Base-by-base conservation (phyloP, 2,329 filamentous ascomycete genomes). In the Phoma herbarum region DNA sequence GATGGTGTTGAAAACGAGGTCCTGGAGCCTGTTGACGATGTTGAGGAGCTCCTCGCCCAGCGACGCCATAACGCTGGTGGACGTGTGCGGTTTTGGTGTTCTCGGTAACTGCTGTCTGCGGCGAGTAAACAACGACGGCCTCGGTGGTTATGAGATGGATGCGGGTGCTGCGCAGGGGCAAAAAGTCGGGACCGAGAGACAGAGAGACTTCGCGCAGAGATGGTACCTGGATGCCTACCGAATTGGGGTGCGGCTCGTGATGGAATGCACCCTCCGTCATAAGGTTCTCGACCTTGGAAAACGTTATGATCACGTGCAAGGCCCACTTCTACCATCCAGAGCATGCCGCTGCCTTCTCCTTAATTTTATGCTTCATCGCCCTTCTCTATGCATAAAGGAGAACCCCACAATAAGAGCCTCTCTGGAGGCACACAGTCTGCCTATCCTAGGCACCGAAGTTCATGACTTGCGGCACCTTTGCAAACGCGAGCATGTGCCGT, bases 1-100 rank as follows among this genome's bases (percentile, higher is more conserved):
- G 79, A 99, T 99, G 69, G 95, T 99, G 82, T 99, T 99, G 84
- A 99, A 99, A 75, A 99, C 95, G 75, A 99, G 82, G 80, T 98
- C 95, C 81, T 99, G 95, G 74, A 99, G 85, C 84, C 96, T 96
- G 85, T 99, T 99, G 82, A 99, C 95, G 66, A 93, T 96, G 70
- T 87, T 88, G 77, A 99, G 87, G 80, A 99, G 84, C 81, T 99
- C 93, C 80, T 99, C 95, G 76, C 95, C 94, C 73, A 99, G 88
- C 74, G 94, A 88, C 77, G 95, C 91, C 95, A 98, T 99, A 57
- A 62, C 64, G 74, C 60, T 70, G 68, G 65, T 60, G 31, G 58
- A 60, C 37, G 43, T 60, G 52, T 60, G 57, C 44, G 42, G 48
- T 47, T 44, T 45, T 63, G 62, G 59, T 63, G 57, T 63, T 65